These are phyloP conservation scores for Gossypium ekmanianum DNA, from an alignment of 345 rosid genomes.

Conservation along the genomic window DNA sequence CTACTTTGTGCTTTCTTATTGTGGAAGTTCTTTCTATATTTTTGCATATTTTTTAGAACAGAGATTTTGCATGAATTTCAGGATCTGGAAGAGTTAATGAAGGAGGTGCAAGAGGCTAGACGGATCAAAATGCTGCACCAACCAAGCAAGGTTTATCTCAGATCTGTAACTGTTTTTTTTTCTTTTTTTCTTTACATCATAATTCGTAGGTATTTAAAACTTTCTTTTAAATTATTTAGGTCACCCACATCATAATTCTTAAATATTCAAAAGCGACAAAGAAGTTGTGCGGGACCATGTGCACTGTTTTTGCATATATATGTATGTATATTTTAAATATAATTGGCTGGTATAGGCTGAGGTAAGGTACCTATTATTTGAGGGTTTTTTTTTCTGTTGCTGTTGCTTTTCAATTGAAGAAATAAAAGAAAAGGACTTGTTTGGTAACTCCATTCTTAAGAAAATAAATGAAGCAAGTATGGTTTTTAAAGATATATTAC, in stretches of 20 bases:
- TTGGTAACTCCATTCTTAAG: background rate
- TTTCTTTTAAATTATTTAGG: background rate
- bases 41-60: background rate
- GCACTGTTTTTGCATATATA: background rate
- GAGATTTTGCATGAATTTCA: constrained; percentile 28
- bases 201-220: background rate
- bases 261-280: too few relatives aligned
- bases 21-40: background rate
- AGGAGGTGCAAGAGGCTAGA: constrained; percentile 99
- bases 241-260: too few relatives aligned
- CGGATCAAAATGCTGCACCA: constrained; percentile 98
- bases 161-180: constrained; percentile 13
- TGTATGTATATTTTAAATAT: background rate
- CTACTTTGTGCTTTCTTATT: constrained; percentile 1
- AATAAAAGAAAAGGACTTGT: background rate
- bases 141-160: constrained; percentile 80
- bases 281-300: background rate
- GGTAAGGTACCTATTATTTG: background rate
- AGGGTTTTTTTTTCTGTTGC: background rate
- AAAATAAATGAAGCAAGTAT: background rate
- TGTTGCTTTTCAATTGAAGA: background rate
- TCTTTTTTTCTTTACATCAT: background rate
- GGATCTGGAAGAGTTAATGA: constrained; percentile 91
- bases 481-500: background rate
- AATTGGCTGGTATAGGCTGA: background rate